Evolutionary conservation across 1,139 yeast genomes (phyloP), one percentile per base, ranked within the genome.

Genomic region (Taiozyma sp.): DNA sequence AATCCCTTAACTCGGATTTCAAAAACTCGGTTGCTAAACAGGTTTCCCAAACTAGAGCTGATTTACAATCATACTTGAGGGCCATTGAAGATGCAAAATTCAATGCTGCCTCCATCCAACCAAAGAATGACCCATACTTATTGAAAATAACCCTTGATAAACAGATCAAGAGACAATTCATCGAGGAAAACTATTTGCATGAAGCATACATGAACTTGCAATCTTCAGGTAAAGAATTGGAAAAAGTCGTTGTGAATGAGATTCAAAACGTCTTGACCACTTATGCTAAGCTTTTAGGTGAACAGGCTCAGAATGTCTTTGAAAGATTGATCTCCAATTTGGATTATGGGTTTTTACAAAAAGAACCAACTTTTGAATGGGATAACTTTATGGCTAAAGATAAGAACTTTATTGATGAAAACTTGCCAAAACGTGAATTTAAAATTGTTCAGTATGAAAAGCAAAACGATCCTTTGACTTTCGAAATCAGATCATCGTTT

Each of bases 161-260:
- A 63, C 95, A 87, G 65, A 77, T 93, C 62, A 82, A 79, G 59
- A 79, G 77, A 57, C 96, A 89, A 66, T 68, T 93, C 47, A 77
- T 77, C 28, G 97, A 90, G 67, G 98, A 93, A 66, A 86, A 85
- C 66, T 85, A 84, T 61, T 74, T 93, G 49, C 87, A 88, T 61
- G 96, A 90, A 63, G 97, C 98, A 0, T 91, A 80, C 64, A 76
- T 83, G 57, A 91, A 93, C 68, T 75, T 91, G 58, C 97, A 93
- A 70, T 80, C 81, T 42, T 87, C 96, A 1, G 97, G 96, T 45
- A 83, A 86, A 53, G 95, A 90, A 64, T 77, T 95, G 58, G 98
- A 91, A 68, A 82, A 85, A 57, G 93, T 89, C 54, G 95, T 93
- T 24, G 89, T 87, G 42, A 76, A 83, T 66, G 97, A 91, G 65